Base-by-base conservation (phyloP, 73 alveolate species). In the Loxodes magnus region DNA sequence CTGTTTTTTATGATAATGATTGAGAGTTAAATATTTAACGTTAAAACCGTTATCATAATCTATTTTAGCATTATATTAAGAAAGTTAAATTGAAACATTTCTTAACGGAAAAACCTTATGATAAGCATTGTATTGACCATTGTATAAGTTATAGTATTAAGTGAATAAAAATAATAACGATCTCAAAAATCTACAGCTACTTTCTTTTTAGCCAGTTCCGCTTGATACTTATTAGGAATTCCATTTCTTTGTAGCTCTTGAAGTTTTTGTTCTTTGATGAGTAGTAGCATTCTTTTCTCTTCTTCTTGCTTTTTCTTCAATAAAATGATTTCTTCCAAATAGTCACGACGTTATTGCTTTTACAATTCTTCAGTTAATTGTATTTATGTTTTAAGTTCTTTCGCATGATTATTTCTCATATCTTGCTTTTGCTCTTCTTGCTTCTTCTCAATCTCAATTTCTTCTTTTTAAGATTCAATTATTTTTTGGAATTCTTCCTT, bases 321-420 rank as follows among this genome's bases (percentile, higher is more conserved):
- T 55, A 80, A 87, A 56, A 90, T 79, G 3, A 93, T 95, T 68
- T 87, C 97, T 75, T 87, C 97, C 19, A 83, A 50, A 46, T 69
- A 72, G 34, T 87, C 91, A 6, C 80, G 66, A 53, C 58, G 55
- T 17, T 65, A 55, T 52, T 70, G 58, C 41, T 51, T 77, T 36
- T 35, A 67, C 41, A 43, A 58, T 52, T 87, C 97, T 54, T 81
- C 92, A 63, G 77, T 87, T 36, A 43, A 27, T 20, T 63, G 54
- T n/a, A 87, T 87, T 59, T 78, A 60, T 34, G 77, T 71, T 71
- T 79, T 72, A 1, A 87, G 81, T 80, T 82, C 90, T 17, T 59
- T 57, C 19, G 92, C 64, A 50, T 78, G 86, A 21, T 72, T 51
- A 22, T 58, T 72, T 33, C 74, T 41, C 27, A 65, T 42, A 30